Base-by-base conservation (phyloP, 108 stramenopile species). In the Chaetoceros muelleri region DNA sequence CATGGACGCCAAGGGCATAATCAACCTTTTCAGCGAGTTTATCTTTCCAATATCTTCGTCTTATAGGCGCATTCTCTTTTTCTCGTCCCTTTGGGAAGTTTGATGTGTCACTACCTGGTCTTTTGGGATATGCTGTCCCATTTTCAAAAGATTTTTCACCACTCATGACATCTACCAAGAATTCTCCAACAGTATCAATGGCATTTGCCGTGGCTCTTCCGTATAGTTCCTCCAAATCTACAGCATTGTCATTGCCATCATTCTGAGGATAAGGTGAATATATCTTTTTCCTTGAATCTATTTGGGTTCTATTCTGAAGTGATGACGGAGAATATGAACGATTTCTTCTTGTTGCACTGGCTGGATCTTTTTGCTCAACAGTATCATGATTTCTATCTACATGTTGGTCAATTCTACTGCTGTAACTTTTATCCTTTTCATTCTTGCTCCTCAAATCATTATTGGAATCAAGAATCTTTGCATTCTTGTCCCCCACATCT, bases 21-120 rank as follows among this genome's bases (percentile, higher is more conserved):
- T 75, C 74, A 24, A 75, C 51, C 22, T 53, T 54, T 44, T 75
- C 74, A 46, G 64, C 65, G 34, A 70, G 28, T 22, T 55, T 31
- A 49, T 75, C 74, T 48, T 61, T 75, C 74, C 74, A 75, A 48
- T 61, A 44, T 40, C 34, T 5, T 13, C 34, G 5, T 40, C 13
- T 40, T 10, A 40, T 13, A 10, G 13, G 8, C 34, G 8, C 13
- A 17, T 44, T 10, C 17, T 44, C 44, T 40, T 13, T 40, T 5
- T 40, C 13, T 5, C 34, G 34, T 40, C 34, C 13, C 13, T 40
- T 40, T 40, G 34, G 34, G n/a, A n/a, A n/a, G n/a, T n/a, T n/a
- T n/a, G n/a, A n/a, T n/a, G n/a, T n/a, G 13, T 13, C 34, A 10
- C 34, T 40, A 40, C 13, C 34, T 10, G 5, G 5, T 40, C 34